Base-by-base conservation (phyloP, 441 rosid species). In the Gossypium schwendimanii region DNA sequence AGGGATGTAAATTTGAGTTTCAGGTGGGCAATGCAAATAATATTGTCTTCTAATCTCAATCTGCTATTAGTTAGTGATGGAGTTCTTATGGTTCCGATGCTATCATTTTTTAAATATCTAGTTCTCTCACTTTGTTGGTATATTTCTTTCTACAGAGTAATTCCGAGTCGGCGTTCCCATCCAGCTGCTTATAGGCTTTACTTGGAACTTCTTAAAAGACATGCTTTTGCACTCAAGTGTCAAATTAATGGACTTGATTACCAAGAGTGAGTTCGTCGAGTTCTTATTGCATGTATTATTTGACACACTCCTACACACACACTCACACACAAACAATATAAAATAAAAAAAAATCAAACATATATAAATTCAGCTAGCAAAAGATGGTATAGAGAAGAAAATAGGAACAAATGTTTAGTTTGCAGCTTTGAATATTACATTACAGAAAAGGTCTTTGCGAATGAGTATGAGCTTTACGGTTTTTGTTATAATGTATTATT, bases 121-220 rank as follows among this genome's bases (percentile, higher is more conserved):
- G 21, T 78, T 31, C 21, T 23, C 49, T 47, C 33, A 31, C 18
- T 58, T 67, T 59, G 12, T 58, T 44, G 18, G 54, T 64, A 31
- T 53, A 21, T 17, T 73, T 54, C 15, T 75, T 73, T 57, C 60
- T 50, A 23, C 86, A 89, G 94, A 75, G 86, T 89, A 54, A 79
- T 86, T 72, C 84, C 94, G 10, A 65, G 66, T 23, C 80, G 94
- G 77, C 72, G 28, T 57, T 76, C 78, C 58, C 89, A 82, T 59
- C 81, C 81, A 49, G 87, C 84, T 15, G 90, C 92, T 18, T 89
- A 88, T 74, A 84, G 94, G 73, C 86, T 89, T 60, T 89, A 86
- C 76, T 39, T 88, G 79, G 94, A 89, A 83, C 87, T 89, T 20
- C 83, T 87, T 57, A 88, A 80, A 76, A 85, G 92, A 76, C 73